A percentile compares a stretch with the other conserved stretches of the same genome.
These are phyloP conservation scores for Lentinus brumalis DNA, from an alignment of 768 basidiomycete species.

Conservation along the genomic window DNA sequence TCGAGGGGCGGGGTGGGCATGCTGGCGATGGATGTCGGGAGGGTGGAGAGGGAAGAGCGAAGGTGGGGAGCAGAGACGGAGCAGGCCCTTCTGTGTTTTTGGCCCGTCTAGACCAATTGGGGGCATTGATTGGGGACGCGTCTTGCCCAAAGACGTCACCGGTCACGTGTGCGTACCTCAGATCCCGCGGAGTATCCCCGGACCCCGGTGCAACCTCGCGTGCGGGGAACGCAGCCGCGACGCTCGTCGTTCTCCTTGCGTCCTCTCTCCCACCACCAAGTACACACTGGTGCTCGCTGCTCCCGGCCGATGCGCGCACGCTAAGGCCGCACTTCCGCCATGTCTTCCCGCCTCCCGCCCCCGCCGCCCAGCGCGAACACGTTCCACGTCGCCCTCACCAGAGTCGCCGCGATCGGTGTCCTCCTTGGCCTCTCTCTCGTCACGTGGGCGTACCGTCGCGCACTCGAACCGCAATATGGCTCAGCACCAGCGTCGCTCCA, in stretches of 20 bases:
- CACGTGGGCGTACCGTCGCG: constrained; percentile 61
- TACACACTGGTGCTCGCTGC: too few relatives aligned
- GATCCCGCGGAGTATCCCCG: constrained; percentile 14
- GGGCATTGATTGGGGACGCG: constrained; percentile 20
- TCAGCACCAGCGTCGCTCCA: constrained; percentile 53
- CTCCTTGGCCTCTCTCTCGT: constrained; percentile 51
- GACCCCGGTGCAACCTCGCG: not conserved
- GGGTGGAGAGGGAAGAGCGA: not conserved
- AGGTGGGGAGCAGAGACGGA: not conserved
- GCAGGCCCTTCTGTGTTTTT: constrained; percentile 12
- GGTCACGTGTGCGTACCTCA: constrained; percentile 17
- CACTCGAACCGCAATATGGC: constrained; percentile 72
- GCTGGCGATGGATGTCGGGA: not conserved
- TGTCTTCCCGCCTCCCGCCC: constrained; percentile 2
- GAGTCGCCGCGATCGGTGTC: constrained; percentile 23
- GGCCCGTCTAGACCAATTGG: constrained; percentile 3
- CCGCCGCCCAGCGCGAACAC: constrained; percentile 11
- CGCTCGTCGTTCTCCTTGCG: not conserved
- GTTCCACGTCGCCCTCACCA: constrained; percentile 17
- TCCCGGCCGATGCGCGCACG: constrained; percentile 7
- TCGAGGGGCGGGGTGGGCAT: constrained; percentile 41
- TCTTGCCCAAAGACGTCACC: constrained; percentile 12
- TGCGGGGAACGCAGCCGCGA: not conserved
- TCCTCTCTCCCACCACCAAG: not conserved
- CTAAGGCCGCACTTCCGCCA: not conserved